These are phyloP conservation scores for Rutstroemia sp. DNA, from an alignment of 2,329 filamentous ascomycete genomes.

Conservation along the genomic window DNA sequence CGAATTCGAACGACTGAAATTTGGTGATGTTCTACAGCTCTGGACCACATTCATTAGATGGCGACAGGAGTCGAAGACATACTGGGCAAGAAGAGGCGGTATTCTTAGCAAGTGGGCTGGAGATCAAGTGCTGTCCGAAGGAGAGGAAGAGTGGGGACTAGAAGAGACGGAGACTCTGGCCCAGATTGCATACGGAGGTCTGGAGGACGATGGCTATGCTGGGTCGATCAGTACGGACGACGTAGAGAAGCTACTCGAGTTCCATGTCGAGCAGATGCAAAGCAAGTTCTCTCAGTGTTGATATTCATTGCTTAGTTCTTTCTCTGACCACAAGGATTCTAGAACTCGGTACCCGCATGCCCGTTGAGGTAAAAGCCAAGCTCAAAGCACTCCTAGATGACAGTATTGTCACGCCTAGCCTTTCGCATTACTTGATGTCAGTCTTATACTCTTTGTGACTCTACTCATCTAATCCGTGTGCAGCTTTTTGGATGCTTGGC, in stretches of 20 bases:
- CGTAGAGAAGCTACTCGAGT: conserved; percentile 73
- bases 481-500: conserved; percentile 88
- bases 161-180: conserved; percentile 36
- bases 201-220: conserved; percentile 26
- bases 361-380: conserved; percentile 63
- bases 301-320: not conserved
- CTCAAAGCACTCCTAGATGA: conserved; percentile 63
- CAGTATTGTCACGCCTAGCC: conserved; percentile 60
- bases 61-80: conserved; percentile 62
- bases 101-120: conserved; percentile 42
- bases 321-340: conserved; percentile 16
- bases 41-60: conserved; percentile 82
- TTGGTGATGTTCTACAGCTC: conserved; percentile 68
- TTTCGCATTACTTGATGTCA: conserved; percentile 69
- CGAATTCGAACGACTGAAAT: conserved; percentile 74
- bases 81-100: conserved; percentile 49
- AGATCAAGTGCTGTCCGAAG: conserved; percentile 46
- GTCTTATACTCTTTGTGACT: not conserved
- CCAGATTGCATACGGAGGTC: conserved; percentile 24
- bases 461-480: conserved; percentile 12
- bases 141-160: conserved; percentile 44
- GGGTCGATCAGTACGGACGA: conserved; percentile 65
- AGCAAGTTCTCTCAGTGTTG: conserved; percentile 39
- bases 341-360: conserved; percentile 73
- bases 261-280: conserved; percentile 83